Conservation (phyloP, 2,329 filamentous ascomycete genomes). For the Parafenestella ontariensis region DNA sequence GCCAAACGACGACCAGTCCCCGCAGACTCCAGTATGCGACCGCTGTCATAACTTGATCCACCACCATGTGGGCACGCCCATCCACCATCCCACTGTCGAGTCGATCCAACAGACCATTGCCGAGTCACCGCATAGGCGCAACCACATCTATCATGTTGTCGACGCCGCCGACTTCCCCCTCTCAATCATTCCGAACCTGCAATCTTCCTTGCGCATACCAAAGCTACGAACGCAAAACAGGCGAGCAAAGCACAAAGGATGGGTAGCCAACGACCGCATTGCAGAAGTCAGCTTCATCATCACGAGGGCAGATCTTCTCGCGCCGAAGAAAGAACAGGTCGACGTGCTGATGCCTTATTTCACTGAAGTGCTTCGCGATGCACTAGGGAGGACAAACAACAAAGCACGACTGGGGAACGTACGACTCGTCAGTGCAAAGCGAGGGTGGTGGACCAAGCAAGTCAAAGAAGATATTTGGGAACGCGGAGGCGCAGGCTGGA, state of each 20-base stretch:
- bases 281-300: slow-evolving; percentile 90
- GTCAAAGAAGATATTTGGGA: slow-evolving; percentile 86
- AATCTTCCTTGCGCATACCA: slow-evolving; percentile 72
- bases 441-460: slow-evolving; percentile 88
- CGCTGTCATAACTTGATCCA: slow-evolving; percentile 85
- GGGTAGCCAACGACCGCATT: slow-evolving; percentile 67
- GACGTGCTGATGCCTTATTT: slow-evolving; percentile 88
- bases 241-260: slow-evolving; percentile 72
- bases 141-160: slow-evolving; percentile 93
- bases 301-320: slow-evolving; percentile 85
- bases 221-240: slow-evolving; percentile 81
- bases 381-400: slow-evolving; percentile 71
- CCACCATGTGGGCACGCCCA: slow-evolving; percentile 73
- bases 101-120: slow-evolving; percentile 83
- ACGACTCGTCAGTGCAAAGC: slow-evolving; percentile 82
- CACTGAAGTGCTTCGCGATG: slow-evolving; percentile 75
- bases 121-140: slow-evolving; percentile 87
- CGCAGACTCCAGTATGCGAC: slow-evolving; percentile 72
- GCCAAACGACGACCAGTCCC: slow-evolving; percentile 17
- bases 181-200: slow-evolving; percentile 82
- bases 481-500: slow-evolving; percentile 87
- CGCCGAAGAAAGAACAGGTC: slow-evolving; percentile 82
- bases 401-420: slow-evolving; percentile 88
- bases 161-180: slow-evolving; percentile 97
- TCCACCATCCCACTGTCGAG: slow-evolving; percentile 80